phyloP scores from a whole-genome alignment of 2,329 filamentous ascomycete species.

The Aspergillus flavus region DNA sequence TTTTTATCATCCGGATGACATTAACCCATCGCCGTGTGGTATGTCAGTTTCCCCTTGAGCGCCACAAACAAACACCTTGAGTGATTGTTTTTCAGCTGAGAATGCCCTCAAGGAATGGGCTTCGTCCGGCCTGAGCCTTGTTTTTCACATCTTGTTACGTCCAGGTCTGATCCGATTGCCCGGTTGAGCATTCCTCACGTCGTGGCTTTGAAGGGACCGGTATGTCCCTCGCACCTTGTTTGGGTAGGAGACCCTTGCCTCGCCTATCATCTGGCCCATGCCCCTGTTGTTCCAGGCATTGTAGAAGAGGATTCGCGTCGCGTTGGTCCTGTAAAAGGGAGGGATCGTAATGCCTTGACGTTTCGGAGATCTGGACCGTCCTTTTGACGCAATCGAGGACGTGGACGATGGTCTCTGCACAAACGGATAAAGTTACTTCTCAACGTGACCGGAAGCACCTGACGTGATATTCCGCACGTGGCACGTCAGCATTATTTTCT shows the following conservation, averaged over 20 bases:
- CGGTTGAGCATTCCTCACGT: not conserved
- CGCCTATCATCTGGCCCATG: too few relatives aligned
- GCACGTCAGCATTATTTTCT: not conserved
- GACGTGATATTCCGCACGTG: not conserved
- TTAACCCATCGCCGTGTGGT: not conserved
- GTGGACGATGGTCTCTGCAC: not conserved
- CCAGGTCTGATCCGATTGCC: not conserved
- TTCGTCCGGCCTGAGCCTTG: not conserved
- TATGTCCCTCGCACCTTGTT: not conserved
- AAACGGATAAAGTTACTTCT: not conserved
- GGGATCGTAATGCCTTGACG: not conserved
- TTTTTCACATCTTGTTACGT: not conserved
- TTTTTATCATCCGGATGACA: slow-evolving; percentile 19
- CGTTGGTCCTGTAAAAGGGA: not conserved
- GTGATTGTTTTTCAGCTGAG: slow-evolving; percentile 7
- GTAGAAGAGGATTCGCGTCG: not conserved
- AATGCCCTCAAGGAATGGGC: slow-evolving; percentile 23
- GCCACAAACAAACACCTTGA: slow-evolving; percentile 16
- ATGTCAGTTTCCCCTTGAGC: slow-evolving; percentile 10
- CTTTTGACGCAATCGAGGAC: not conserved
- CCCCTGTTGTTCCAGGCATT: not conserved
- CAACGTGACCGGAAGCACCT: not conserved
- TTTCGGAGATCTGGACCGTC: not conserved
- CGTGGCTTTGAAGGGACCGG: not conserved
- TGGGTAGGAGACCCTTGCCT: not conserved